These are phyloP conservation scores for Talaromyces rugulosus DNA, from an alignment of 2,329 filamentous ascomycete genomes.

Conservation along the genomic window DNA sequence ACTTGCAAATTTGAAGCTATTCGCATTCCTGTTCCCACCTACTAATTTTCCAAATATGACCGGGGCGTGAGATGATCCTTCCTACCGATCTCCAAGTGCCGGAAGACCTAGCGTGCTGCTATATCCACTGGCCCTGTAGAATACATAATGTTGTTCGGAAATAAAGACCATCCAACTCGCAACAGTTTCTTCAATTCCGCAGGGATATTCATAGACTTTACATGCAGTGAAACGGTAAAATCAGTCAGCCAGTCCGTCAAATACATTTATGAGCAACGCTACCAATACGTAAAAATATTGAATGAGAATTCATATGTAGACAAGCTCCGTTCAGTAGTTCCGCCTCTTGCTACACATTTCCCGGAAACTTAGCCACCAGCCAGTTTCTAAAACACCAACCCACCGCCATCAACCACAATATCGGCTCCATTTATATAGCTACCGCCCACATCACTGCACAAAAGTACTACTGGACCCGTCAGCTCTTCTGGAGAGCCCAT, in stretches of 20 bases:
- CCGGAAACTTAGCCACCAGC: no score
- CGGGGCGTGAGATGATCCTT: background rate
- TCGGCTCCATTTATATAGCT: conserved; percentile 67
- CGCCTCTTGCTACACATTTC: background rate
- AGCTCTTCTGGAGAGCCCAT: conserved; percentile 64
- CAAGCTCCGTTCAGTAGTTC: background rate
- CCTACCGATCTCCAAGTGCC: background rate
- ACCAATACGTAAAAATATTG: background rate
- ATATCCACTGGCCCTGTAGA: no score
- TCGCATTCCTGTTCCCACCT: background rate
- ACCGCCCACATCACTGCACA: conserved; percentile 56
- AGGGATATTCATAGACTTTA: background rate
- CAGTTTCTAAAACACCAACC: conserved; percentile 10
- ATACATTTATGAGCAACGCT: background rate
- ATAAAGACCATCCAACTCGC: background rate
- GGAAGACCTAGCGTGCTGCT: no score
- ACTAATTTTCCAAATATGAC: background rate
- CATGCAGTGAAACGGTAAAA: no score
- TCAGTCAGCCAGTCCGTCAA: background rate
- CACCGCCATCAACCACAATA: conserved; percentile 57
- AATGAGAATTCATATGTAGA: background rate
- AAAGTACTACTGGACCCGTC: conserved; percentile 57
- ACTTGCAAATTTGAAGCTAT: background rate
- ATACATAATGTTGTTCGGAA: background rate
- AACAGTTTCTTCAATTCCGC: background rate